A percentile compares a stretch with the other conserved stretches of the same genome.
These are phyloP conservation scores for Cyclanthera cordifolia DNA, from an alignment of 306 rosid species.

Conservation along the genomic window DNA sequence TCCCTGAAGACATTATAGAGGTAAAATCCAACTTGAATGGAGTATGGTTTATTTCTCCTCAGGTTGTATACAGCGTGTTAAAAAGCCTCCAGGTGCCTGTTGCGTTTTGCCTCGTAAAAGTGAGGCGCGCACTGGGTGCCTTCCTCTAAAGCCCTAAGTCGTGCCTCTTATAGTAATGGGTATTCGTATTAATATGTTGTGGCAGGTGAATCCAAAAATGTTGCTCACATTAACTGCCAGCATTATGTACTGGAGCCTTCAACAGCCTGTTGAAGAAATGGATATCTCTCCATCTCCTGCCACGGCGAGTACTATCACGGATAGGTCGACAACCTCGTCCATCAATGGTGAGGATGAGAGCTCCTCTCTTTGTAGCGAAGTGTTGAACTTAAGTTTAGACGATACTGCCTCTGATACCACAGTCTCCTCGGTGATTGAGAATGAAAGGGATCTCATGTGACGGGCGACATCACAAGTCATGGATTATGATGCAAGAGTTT, in stretches of 20 bases:
- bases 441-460: conserved; percentile 17
- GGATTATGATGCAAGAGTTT: too few species aligned
- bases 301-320: conserved; percentile 28
- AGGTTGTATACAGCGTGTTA: too few species aligned
- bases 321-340: conserved; percentile 64
- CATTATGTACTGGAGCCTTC: conserved; percentile 89
- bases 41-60: too few species aligned
- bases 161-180: not conserved
- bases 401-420: conserved; percentile 74
- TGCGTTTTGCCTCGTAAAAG: too few species aligned
- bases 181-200: conserved; percentile 13
- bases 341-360: conserved; percentile 62
- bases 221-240: conserved; percentile 74
- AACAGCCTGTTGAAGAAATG: conserved; percentile 45
- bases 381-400: conserved; percentile 54
- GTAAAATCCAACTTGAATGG: too few species aligned
- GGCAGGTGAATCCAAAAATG: conserved; percentile 98
- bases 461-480: too few species aligned
- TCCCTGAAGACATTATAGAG: conserved; percentile 95
- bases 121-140: too few species aligned
- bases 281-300: conserved; percentile 42
- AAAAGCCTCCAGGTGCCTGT: too few species aligned
- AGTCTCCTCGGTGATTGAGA: conserved; percentile 50
- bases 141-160: too few species aligned
- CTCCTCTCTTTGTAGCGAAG: conserved; percentile 54